Base-by-base conservation (phyloP, 116 monocot species). In the Posidonia oceanica region DNA sequence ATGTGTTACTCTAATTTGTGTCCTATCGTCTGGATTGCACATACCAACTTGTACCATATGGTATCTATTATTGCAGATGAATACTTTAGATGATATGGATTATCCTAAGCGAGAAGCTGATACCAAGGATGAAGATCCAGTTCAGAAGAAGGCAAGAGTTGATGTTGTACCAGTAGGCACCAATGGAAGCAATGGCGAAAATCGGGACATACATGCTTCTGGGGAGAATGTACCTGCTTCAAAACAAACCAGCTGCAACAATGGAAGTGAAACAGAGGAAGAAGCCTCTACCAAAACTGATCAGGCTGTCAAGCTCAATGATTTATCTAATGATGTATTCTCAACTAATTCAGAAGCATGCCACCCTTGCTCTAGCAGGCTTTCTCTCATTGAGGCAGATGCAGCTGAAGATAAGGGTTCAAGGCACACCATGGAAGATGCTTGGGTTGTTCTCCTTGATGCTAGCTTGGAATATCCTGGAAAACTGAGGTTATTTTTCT, bases 331-430 rank as follows among this genome's bases (percentile, higher is more conserved):
- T 16, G 41, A 40, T 13, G 63, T 14, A 3, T 15, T 14, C 16
- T 20, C 66, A 53, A 17, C 14, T 39, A 38, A 72, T 52, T 22
- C 54, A 8, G 54, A 64, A 56, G n/a, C 56, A 1, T 41, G 16
- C 20, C 13, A 18, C 40, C 59, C 54, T 44, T 17, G 66, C 7
- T 6, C 8, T 22, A 60, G 40, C 22, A 64, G 29, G 37, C 7
- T 57, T 14, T 55, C 58, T 15, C 4, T 7, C 51, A 68, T 93
- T 48, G 86, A 93, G 70, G 88, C 93, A 64, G 86, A 75, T 81
- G 89, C 83, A 39, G 89, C 89, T 70, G 93, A 93, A 83, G 86
- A 86, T 58, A 89, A 84, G 79, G 93, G 93, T 15, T 86, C 89
- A 21, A 86, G 93, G 72, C 88, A 88, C 58, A 77, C 76, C 13